Base-by-base conservation (phyloP, 2,329 filamentous ascomycete genomes). In the Sporothrix globosa region DNA sequence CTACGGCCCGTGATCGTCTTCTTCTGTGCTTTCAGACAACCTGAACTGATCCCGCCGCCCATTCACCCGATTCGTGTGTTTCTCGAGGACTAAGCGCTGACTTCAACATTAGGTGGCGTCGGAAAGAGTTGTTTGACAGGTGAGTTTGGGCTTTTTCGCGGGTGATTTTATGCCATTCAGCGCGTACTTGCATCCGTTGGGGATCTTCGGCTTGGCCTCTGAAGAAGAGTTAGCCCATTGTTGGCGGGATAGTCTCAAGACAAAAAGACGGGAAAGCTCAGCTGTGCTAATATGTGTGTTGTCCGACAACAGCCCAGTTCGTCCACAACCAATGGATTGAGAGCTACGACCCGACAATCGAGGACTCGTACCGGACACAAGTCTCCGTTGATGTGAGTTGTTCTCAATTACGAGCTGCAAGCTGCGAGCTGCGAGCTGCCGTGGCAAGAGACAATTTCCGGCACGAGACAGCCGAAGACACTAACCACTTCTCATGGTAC, bases 241-340 rank as follows among this genome's bases (percentile, higher is more conserved):
- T 41, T 60, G 56, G 19, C 13, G 34, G 34, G 34, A 41, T 19
- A 34, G 11, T 17, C 34, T 21, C 34, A 10, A 34, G 56, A 30
- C 27, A 27, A n/a, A 9, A 67, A 68, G 69, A 60, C 56, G n/a
- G n/a, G 60, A 34, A 41, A 41, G 13, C 34, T 30, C 39, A 34
- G 56, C 53, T 67, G 67, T 69, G 69, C 72, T 75, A 54, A 74
- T 69, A 56, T 74, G 2, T 27, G n/a, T 11, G 41, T 63, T 63
- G 58, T 63, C 75, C 71, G 58, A 61, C 75, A 74, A 77, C 77
- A 93, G 93, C 93, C 77, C 93, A 97, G 84, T 97, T 96, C 77
- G 93, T 97, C 68, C 92, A 96, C 80, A 94, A 96, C 82, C 91
- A 96, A 76, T 96, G 93, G 92, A 95, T 97, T 78, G 93, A 97